A percentile compares a stretch with the other conserved stretches of the same genome.
phyloP scores from a whole-genome alignment of 306 rosid species.

The Psophocarpus tetragonolobus region DNA sequence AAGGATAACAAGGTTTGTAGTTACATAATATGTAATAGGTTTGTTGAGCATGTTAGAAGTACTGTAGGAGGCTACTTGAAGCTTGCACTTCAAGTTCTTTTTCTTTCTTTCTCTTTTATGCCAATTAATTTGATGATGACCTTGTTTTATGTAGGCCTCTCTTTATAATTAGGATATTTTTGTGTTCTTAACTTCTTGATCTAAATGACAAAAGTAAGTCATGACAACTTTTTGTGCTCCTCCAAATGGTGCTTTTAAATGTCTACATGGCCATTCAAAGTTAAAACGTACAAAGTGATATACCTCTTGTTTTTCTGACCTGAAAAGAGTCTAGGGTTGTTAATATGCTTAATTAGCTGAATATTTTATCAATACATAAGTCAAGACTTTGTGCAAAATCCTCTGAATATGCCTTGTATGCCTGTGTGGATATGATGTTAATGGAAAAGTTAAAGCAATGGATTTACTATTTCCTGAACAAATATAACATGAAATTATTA shows the following conservation, averaged over 20 bases:
- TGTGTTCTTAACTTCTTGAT: conserved; percentile 1
- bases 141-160: not conserved
- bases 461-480: not conserved
- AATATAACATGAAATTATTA: not conserved
- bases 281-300: not conserved
- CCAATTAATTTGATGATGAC: not conserved
- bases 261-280: not conserved
- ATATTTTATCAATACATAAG: not conserved
- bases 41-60: not conserved
- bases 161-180: not conserved
- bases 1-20: not conserved
- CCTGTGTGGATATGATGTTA: not conserved
- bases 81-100: not conserved
- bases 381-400: not conserved
- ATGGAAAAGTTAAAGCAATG: not conserved
- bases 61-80: not conserved
- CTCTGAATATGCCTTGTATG: not conserved
- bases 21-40: not conserved
- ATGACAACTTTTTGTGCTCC: not conserved
- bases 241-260: not conserved
- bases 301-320: not conserved
- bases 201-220: not conserved
- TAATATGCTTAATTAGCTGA: not conserved
- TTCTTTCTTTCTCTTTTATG: not conserved
- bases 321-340: not conserved